Evolutionary conservation across 2,329 filamentous ascomycete genomes (phyloP).

Genomic region (Neonectria neomacrospora): DNA sequence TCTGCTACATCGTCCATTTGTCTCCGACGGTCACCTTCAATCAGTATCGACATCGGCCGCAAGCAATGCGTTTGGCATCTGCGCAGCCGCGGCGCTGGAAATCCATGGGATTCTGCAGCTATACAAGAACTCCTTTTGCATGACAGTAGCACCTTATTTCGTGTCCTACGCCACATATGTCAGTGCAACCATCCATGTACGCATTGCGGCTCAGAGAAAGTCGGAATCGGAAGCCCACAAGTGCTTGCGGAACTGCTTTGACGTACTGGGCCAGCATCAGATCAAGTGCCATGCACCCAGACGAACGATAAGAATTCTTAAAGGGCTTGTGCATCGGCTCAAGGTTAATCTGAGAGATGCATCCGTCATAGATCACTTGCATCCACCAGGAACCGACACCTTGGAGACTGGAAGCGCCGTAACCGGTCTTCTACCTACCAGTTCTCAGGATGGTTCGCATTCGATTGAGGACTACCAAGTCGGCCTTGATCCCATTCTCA

Average conservation of each 20-base stretch:
- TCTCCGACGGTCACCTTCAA: conserved; percentile 60
- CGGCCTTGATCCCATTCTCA: background rate
- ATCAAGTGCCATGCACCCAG: conserved; percentile 43
- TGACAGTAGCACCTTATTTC: conserved; percentile 59
- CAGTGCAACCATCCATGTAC: conserved; percentile 61
- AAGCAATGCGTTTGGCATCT: conserved; percentile 54
- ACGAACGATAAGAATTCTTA: conserved; percentile 27
- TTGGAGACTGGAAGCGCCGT: background rate
- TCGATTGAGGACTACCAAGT: background rate
- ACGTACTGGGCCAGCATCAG: conserved; percentile 57
- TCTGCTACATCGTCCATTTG: conserved; percentile 64
- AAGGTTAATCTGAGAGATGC: background rate
- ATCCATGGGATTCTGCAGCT: conserved; percentile 55
- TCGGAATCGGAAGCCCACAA: conserved; percentile 52
- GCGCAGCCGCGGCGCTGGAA: conserved; percentile 55
- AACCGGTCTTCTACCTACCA: background rate
- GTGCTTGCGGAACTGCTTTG: conserved; percentile 55
- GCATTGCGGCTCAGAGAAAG: conserved; percentile 58
- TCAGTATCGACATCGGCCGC: conserved; percentile 51
- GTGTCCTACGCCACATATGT: conserved; percentile 66
- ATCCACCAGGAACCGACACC: background rate
- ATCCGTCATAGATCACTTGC: background rate
- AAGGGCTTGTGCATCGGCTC: conserved; percentile 12
- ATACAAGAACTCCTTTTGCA: conserved; percentile 56
- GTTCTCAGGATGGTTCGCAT: background rate